Evolutionary conservation across 805 yeast species (phyloP).

Genomic region (Wickerhamomyces hampshirensis): DNA sequence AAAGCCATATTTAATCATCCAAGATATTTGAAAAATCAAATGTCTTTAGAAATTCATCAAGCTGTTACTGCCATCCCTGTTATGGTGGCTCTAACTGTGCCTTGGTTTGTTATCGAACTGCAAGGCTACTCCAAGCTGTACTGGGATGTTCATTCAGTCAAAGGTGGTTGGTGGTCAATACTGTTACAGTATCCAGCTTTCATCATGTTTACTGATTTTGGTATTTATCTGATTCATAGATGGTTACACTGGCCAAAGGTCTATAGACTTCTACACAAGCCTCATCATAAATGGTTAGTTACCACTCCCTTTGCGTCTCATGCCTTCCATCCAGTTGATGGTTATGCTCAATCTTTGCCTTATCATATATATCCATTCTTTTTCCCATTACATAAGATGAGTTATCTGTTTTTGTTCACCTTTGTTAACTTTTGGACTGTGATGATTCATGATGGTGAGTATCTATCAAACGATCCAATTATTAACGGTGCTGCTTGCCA

Average conservation of each 20-base stretch:
- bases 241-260: slow-evolving; percentile 89
- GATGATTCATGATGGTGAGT: slow-evolving; percentile 97
- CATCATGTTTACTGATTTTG: slow-evolving; percentile 89
- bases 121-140: slow-evolving; percentile 81
- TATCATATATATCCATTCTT: slow-evolving; percentile 89
- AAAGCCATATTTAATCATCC: slow-evolving; percentile 92
- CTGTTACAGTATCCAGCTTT: slow-evolving; percentile 68
- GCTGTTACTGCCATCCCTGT: slow-evolving; percentile 80
- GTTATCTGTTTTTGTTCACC: slow-evolving; percentile 76
- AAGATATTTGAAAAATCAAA: slow-evolving; percentile 89
- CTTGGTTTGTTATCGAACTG: slow-evolving; percentile 84
- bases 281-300: slow-evolving; percentile 98
- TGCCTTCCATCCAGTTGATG: slow-evolving; percentile 98
- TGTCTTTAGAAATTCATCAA: slow-evolving; percentile 73
- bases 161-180: slow-evolving; percentile 66
- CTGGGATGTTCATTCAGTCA: slow-evolving; percentile 53
- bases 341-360: slow-evolving; percentile 88
- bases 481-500: slow-evolving; percentile 98
- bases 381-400: slow-evolving; percentile 87
- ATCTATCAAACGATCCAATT: slow-evolving; percentile 86
- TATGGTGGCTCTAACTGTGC: slow-evolving; percentile 84
- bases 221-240: slow-evolving; percentile 88
- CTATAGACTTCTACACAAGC: slow-evolving; percentile 86
- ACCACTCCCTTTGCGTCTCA: slow-evolving; percentile 98
- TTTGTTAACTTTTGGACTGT: slow-evolving; percentile 98